Conservation (phyloP, 371 early-diverging fungal genomes). For the Mortierella sp. region DNA sequence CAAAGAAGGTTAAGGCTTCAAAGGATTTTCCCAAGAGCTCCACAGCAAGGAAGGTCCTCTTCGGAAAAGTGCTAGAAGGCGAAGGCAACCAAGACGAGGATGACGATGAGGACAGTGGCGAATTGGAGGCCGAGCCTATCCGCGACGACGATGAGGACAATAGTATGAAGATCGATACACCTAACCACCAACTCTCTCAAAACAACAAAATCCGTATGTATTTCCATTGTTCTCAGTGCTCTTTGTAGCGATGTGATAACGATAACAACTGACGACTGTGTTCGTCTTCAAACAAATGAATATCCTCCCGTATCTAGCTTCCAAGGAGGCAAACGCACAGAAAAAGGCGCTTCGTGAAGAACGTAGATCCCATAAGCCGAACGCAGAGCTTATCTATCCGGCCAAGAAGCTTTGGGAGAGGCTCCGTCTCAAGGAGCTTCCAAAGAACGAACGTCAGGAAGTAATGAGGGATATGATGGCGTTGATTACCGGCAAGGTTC, state of each 20-base stretch:
- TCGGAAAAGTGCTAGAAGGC: conserved; percentile 39
- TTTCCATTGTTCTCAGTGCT: neutral
- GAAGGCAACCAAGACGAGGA: conserved; percentile 14
- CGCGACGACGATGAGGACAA: conserved; percentile 49
- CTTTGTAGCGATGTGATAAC: neutral
- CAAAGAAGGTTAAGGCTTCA: conserved; percentile 36
- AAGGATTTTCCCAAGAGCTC: conserved; percentile 12
- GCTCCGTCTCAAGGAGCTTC: conserved; percentile 79
- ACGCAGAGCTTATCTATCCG: conserved; percentile 73
- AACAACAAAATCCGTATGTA: conserved; percentile 50
- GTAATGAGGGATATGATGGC: conserved; percentile 85
- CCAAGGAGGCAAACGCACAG: conserved; percentile 51
- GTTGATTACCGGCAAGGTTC: conserved; percentile 82
- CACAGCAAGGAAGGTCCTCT: conserved; percentile 40
- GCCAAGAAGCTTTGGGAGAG: conserved; percentile 91
- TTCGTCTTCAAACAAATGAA: neutral
- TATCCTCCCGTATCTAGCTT: conserved; percentile 16
- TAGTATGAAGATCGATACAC: conserved; percentile 40
- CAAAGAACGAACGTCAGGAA: conserved; percentile 67
- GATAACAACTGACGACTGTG: neutral
- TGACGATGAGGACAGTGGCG: conserved; percentile 37
- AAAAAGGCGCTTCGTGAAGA: conserved; percentile 71
- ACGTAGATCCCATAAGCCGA: conserved; percentile 78
- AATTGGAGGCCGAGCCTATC: conserved; percentile 45
- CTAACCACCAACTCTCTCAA: conserved; percentile 28